Conservation (phyloP, 179 eudicot genomes). For the Corrigiola litoralis region DNA sequence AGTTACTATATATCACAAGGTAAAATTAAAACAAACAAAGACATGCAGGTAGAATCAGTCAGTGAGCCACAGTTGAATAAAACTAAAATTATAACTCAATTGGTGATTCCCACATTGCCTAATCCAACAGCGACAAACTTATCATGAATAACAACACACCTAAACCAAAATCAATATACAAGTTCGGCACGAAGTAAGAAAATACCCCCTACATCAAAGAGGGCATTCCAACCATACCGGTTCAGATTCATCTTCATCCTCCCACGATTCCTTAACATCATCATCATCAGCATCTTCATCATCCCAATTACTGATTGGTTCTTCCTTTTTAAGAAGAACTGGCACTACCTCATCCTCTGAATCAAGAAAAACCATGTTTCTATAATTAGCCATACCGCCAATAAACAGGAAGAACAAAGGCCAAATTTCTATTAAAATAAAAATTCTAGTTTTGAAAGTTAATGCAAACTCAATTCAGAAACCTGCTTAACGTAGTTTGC, state of each 20-base stretch:
- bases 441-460: background rate
- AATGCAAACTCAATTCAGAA: no score
- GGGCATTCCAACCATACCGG: conserved; percentile 41
- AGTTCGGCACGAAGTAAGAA: background rate
- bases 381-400: background rate
- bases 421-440: background rate
- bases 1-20: no score
- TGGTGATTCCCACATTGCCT: no score
- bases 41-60: no score
- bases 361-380: conserved; percentile 1
- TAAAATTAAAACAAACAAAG: no score
- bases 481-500: no score
- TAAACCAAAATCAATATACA: background rate
- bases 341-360: conserved; percentile 65
- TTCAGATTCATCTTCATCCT: conserved; percentile 85
- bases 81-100: no score
- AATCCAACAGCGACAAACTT: no score
- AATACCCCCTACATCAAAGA: no score
- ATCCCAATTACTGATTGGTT: conserved; percentile 55
- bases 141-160: no score
- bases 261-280: conserved; percentile 92
- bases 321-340: conserved; percentile 47
- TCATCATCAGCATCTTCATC: conserved; percentile 88
- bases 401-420: background rate
- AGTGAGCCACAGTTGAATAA: background rate